phyloP scores from a whole-genome alignment of 805 yeast species.

The Yarrowia divulgata region DNA sequence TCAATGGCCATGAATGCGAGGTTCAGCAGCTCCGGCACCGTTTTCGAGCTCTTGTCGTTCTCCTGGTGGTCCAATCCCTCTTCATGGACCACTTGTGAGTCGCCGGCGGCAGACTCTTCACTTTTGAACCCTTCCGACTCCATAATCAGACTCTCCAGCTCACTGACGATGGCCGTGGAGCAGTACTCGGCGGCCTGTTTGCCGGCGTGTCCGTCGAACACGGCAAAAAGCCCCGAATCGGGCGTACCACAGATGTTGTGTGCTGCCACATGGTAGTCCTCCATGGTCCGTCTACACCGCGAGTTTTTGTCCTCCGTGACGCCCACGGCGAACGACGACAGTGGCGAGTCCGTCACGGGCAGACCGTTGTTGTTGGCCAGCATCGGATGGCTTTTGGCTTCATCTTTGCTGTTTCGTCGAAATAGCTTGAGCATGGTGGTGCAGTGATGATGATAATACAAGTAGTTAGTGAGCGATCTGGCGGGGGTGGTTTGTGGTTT shows the following conservation, averaged over 20 bases:
- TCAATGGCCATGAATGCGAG: conserved; percentile 81
- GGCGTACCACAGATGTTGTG: conserved; percentile 82
- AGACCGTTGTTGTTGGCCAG: conserved; percentile 32
- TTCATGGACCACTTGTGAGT: neutral
- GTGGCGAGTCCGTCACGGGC: conserved; percentile 16
- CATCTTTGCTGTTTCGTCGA: conserved; percentile 25
- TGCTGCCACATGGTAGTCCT: conserved; percentile 92
- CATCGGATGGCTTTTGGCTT: conserved; percentile 2
- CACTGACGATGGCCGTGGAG: conserved; percentile 80
- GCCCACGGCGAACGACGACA: conserved; percentile 60
- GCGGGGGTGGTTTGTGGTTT: no score
- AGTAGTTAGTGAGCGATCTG: no score
- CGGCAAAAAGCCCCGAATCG: conserved; percentile 95
- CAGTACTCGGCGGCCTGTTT: conserved; percentile 93
- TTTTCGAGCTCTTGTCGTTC: neutral
- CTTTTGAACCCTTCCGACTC: conserved; percentile 45
- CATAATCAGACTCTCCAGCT: conserved; percentile 55
- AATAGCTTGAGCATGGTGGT: conserved; percentile 23
- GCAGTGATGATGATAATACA: neutral
- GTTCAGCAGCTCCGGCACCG: conserved; percentile 53
- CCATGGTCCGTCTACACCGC: conserved; percentile 87
- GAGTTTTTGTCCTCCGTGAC: conserved; percentile 89
- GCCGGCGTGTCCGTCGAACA: conserved; percentile 98
- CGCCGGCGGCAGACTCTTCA: neutral
- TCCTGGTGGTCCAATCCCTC: conserved; percentile 11